Conservation (phyloP, 371 early-diverging fungal species). For the Entomophthora muscae region DNA sequence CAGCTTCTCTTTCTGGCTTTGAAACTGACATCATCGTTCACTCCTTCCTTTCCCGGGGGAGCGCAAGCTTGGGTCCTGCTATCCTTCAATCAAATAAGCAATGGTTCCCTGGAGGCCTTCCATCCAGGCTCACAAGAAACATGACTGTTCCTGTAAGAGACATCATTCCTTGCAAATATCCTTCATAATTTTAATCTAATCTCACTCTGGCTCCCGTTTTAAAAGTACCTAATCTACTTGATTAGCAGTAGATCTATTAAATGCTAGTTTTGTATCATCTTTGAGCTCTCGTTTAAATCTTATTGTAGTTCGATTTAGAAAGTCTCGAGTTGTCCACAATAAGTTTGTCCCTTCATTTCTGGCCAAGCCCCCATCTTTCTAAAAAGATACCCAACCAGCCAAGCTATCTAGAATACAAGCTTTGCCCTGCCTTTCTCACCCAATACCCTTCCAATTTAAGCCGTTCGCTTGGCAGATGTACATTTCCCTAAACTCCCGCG, state of each 20-base stretch:
- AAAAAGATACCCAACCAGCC: no score
- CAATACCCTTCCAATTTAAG: no score
- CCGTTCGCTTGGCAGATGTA: no score
- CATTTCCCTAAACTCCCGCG: no score
- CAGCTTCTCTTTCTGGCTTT: slow-evolving; percentile 5
- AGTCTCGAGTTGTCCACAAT: no score
- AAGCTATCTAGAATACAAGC: no score
- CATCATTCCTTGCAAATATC: neutral
- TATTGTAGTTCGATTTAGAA: no score
- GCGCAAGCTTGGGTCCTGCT: slow-evolving; percentile 2
- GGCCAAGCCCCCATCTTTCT: no score
- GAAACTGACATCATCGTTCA: slow-evolving; percentile 8
- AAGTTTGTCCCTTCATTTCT: no score
- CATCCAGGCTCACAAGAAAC: neutral
- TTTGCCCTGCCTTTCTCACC: no score
- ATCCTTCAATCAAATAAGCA: slow-evolving; percentile 6
- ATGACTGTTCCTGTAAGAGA: no score
- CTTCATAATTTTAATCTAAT: neutral
- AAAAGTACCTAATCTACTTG: neutral
- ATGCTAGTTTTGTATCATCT: neutral
- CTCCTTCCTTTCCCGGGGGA: neutral
- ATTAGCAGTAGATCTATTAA: neutral
- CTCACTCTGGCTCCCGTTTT: neutral
- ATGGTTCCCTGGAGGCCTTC: neutral
- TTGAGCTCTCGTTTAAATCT: no score